Evolutionary conservation across 1,284 basidiomycete species (phyloP), one percentile per base, ranked within the genome.

Genomic region (Leccinum proliferum): DNA sequence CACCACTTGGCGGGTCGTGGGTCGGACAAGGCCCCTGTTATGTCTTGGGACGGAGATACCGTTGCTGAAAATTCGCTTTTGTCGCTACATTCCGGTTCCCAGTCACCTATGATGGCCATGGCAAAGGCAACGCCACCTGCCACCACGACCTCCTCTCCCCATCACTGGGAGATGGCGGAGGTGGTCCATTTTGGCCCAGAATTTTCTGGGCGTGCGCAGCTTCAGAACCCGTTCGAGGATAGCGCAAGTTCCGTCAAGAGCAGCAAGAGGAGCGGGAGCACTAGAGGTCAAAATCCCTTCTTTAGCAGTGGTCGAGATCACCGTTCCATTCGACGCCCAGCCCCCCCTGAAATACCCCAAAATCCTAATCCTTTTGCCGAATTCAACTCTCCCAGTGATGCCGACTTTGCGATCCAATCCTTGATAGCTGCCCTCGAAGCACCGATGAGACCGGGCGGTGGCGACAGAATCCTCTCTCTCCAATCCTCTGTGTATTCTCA

Each of bases 121-220:
- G 85, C 83, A 32, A 84, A 84, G 70, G 81, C 80, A 64, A 89
- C 88, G 4, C 87, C 88, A 55, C 75, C 77, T 10, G 80, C 84
- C 10, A 83, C 77, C 7, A 68, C 76, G 14, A 68, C 73, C 2
- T 80, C 81, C 2, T 74, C 76, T 14, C 69, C 77, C 5, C 88
- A 90, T 74, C 79, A 70, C 48, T 90, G 88, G 88, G 84, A 90
- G 72, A 86, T 85, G 5, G 88, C 88, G 0, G 86, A 89, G 68
- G 85, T 90, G 10, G 66, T 88, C 60, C 77, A 70, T 32, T 62
- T 73, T 10, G 61, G 71, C 18, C 66, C 75, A 2, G 70, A 72
- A 56, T 61, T 70, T 39, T 68, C 72, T 32, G 61, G 68, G 15
- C 6, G 14, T 3, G 58, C 37, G 8, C 61, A 72, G 4, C 61